Conservation (phyloP, 768 basidiomycete genomes). For the Vishniacozyma victoriae region DNA sequence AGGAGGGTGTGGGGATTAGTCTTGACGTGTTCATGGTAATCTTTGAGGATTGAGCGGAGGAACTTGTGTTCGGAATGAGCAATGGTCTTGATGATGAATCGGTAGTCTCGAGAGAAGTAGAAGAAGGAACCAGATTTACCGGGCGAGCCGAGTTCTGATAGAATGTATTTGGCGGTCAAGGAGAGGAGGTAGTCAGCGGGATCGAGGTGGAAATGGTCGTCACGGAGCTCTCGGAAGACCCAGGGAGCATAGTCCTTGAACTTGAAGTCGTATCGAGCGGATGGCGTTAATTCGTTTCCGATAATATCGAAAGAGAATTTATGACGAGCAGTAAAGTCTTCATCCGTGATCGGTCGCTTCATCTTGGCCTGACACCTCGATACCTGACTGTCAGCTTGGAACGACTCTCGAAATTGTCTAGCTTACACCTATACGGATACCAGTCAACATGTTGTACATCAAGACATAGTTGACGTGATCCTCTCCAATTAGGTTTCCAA, state of each 20-base stretch:
- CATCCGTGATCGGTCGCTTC: conserved; percentile 70
- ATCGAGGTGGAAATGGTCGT: conserved; percentile 89
- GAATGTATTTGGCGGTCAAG: conserved; percentile 92
- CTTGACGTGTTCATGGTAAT: conserved; percentile 79
- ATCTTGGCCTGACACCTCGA: conserved; percentile 96
- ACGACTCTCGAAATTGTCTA: neutral
- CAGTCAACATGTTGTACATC: conserved; percentile 99
- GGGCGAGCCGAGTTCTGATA: conserved; percentile 94
- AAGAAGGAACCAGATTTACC: conserved; percentile 99
- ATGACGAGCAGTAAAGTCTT: conserved; percentile 81
- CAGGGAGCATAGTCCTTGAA: conserved; percentile 99
- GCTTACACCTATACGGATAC: conserved; percentile 86
- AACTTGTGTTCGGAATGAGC: conserved; percentile 91
- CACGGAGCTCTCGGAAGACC: conserved; percentile 92
- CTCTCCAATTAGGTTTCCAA: conserved; percentile 96
- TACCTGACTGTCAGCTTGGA: conserved; percentile 55
- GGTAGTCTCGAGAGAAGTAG: conserved; percentile 97
- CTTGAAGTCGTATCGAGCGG: conserved; percentile 98
- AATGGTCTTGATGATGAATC: conserved; percentile 99
- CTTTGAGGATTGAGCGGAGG: conserved; percentile 70
- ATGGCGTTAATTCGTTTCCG: conserved; percentile 96
- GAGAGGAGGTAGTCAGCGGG: conserved; percentile 96
- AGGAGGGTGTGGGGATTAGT: conserved; percentile 88
- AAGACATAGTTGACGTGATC: conserved; percentile 97
- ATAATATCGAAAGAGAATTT: conserved; percentile 97